phyloP scores from a whole-genome alignment of 2,329 filamentous ascomycete species.

The Hymenoscyphus occultus region DNA sequence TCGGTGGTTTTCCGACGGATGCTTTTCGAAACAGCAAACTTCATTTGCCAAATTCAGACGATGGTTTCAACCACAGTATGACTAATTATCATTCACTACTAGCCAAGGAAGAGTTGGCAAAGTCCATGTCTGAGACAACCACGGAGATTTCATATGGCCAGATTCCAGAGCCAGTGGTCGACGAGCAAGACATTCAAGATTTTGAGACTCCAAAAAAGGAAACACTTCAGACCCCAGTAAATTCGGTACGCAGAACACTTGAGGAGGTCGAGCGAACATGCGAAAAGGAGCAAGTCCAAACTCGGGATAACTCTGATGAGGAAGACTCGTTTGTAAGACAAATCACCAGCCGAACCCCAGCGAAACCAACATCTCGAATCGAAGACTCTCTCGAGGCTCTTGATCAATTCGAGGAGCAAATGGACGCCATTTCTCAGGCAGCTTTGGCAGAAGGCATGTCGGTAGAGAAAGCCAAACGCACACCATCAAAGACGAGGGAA shows the following conservation, averaged over 20 bases:
- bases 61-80: conserved; percentile 10
- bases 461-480: conserved; percentile 20
- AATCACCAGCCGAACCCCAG: conserved; percentile 40
- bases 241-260: conserved; percentile 27
- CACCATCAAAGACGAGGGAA: conserved; percentile 7
- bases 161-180: neutral
- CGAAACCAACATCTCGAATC: conserved; percentile 46
- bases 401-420: conserved; percentile 58
- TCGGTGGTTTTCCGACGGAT: conserved; percentile 18
- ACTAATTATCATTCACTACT: conserved; percentile 27
- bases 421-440: conserved; percentile 44
- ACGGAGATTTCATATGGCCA: conserved; percentile 2
- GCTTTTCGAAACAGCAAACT: conserved; percentile 14
- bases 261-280: conserved; percentile 31
- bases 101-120: conserved; percentile 27
- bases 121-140: conserved; percentile 11
- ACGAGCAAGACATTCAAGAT: neutral
- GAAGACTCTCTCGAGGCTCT: conserved; percentile 63
- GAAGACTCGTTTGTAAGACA: conserved; percentile 39
- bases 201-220: neutral
- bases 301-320: conserved; percentile 18
- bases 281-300: conserved; percentile 10
- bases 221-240: conserved; percentile 9
- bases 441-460: conserved; percentile 29
- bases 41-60: conserved; percentile 9